Evolutionary conservation across 2,329 filamentous ascomycete species (phyloP).

Genomic region (Cladosporium austrohemisphaericum): DNA sequence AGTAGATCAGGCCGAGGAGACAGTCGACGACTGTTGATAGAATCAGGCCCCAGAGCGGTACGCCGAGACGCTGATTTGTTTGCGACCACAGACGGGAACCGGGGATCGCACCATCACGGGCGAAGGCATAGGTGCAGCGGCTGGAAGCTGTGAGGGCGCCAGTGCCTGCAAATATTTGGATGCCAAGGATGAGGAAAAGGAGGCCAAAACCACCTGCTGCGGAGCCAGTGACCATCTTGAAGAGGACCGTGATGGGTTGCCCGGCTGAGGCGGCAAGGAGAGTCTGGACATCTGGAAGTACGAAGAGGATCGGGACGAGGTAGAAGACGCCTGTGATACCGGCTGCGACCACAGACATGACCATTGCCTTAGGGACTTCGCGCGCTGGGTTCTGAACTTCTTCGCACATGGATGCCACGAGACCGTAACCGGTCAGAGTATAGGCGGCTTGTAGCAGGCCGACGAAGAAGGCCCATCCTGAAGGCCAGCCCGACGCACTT

Average conservation of each 20-base stretch:
- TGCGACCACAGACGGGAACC: conserved; percentile 33
- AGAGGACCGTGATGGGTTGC: conserved; percentile 71
- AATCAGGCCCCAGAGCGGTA: conserved; percentile 66
- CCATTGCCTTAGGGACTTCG: conserved; percentile 68
- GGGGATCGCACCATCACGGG: conserved; percentile 66
- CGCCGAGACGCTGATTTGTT: conserved; percentile 62
- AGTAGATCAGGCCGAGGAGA: conserved; percentile 72
- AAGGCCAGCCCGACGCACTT: conserved; percentile 61
- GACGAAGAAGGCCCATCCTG: conserved; percentile 70
- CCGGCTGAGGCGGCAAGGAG: conserved; percentile 65
- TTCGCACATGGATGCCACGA: conserved; percentile 70
- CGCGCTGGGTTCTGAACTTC: conserved; percentile 66
- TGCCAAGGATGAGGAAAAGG: conserved; percentile 71
- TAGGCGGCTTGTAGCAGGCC: conserved; percentile 64
- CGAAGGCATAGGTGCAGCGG: conserved; percentile 69
- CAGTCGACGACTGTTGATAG: conserved; percentile 67
- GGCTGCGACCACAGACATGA: conserved; percentile 64
- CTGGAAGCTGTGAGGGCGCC: conserved; percentile 71
- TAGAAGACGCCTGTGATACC: conserved; percentile 64
- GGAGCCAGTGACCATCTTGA: conserved; percentile 71
- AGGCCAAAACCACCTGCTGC: conserved; percentile 65
- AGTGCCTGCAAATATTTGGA: conserved; percentile 72
- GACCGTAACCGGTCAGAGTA: conserved; percentile 63
- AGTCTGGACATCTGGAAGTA: conserved; percentile 63
- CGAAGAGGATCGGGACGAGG: conserved; percentile 71